phyloP scores from a whole-genome alignment of 2,329 filamentous ascomycete genomes.

The Botrytis cinerea region DNA sequence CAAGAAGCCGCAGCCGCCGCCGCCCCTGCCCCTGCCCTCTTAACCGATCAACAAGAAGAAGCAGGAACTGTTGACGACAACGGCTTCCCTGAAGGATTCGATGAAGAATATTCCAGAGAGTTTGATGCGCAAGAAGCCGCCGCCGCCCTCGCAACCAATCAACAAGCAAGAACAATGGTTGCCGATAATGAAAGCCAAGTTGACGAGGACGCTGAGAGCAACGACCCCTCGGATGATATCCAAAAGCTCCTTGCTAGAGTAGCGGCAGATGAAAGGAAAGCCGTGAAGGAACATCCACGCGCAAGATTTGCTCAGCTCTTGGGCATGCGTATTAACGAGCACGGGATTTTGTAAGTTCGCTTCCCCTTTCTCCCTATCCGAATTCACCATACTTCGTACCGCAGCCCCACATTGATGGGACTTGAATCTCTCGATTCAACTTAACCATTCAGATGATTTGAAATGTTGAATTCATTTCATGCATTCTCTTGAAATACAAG shows the following conservation, averaged over 20 bases:
- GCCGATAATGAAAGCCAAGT: not conserved
- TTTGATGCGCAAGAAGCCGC: no score
- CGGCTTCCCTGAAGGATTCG: no score
- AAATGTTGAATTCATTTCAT: not conserved
- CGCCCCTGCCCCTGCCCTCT: no score
- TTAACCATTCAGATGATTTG: not conserved
- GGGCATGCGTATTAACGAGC: not conserved
- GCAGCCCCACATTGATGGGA: not conserved
- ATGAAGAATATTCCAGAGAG: no score
- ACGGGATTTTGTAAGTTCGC: not conserved
- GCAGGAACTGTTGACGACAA: no score
- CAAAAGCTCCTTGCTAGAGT: no score
- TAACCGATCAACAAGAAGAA: no score
- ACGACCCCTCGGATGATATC: no score
- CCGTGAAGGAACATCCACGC: no score
- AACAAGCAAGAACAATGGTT: not conserved
- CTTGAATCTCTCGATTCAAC: not conserved
- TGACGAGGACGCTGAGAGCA: not conserved
- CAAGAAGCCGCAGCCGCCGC: not conserved
- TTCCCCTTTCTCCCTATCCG: not conserved
- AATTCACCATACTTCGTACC: not conserved
- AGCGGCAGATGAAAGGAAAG: no score
- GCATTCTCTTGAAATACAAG: not conserved
- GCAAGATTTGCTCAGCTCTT: rapidly evolving
- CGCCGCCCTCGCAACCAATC: not conserved